phyloP scores from a whole-genome alignment of 2,329 filamentous ascomycete species.

The Nemania diffusa region DNA sequence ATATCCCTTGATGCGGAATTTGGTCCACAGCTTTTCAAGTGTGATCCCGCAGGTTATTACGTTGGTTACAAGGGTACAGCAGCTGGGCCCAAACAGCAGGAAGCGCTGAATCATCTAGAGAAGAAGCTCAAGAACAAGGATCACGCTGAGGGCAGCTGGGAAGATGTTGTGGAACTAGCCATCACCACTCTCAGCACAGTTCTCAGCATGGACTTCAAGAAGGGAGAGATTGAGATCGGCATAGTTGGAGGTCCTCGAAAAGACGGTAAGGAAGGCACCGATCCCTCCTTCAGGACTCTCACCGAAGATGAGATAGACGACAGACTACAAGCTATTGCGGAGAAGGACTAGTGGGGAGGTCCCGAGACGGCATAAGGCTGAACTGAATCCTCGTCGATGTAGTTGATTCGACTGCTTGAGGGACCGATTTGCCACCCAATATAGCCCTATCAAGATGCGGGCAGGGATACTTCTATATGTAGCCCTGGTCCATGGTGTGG shows the following conservation, averaged over 20 bases:
- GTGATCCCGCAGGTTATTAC: conserved; percentile 97
- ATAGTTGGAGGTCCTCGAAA: conserved; percentile 89
- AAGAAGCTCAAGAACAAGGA: conserved; percentile 99
- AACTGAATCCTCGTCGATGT: conserved; percentile 35
- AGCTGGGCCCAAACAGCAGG: conserved; percentile 97
- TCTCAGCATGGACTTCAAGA: conserved; percentile 99
- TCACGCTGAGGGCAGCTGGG: conserved; percentile 88
- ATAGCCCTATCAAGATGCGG: conserved; percentile 31
- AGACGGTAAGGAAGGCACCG: conserved; percentile 85
- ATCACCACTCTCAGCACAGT: conserved; percentile 96
- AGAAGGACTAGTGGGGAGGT: conserved; percentile 82
- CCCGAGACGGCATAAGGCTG: conserved; percentile 43
- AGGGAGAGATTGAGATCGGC: conserved; percentile 97
- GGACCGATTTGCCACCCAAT: conserved; percentile 29
- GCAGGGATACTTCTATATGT: conserved; percentile 33
- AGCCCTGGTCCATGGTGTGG: conserved; percentile 36
- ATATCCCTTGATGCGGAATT: conserved; percentile 93
- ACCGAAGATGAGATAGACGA: conserved; percentile 99
- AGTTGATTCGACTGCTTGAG: conserved; percentile 35
- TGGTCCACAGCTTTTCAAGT: conserved; percentile 97
- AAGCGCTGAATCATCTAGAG: conserved; percentile 97
- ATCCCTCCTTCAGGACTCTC: conserved; percentile 83
- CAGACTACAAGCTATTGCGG: conserved; percentile 94
- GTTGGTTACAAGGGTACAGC: conserved; percentile 98
- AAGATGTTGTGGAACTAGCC: conserved; percentile 96